Evolutionary conservation across 1,284 basidiomycete genomes (phyloP).

Genomic region (Leucoagaricus sp.): DNA sequence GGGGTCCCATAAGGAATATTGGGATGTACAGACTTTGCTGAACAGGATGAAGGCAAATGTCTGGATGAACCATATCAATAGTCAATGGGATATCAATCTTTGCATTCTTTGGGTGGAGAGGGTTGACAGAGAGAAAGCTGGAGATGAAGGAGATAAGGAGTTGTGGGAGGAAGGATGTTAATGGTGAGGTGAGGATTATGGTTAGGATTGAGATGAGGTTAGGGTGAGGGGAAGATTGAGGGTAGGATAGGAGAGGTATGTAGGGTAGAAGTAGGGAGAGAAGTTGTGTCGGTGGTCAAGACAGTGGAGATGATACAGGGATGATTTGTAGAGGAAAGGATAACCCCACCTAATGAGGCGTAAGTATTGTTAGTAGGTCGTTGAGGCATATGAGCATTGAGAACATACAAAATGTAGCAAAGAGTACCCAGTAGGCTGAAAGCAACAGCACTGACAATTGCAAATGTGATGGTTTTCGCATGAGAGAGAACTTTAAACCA

Average conservation of each 20-base stretch:
- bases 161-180: slow-evolving; percentile 77
- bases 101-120: no score
- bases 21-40: slow-evolving; percentile 98
- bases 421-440: slow-evolving; percentile 66
- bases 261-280: slow-evolving; percentile 95
- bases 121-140: slow-evolving; percentile 65
- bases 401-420: slow-evolving; percentile 76
- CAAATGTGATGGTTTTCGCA: slow-evolving; percentile 66
- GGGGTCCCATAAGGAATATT: slow-evolving; percentile 99
- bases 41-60: slow-evolving; percentile 91
- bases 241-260: slow-evolving; percentile 76
- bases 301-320: slow-evolving; percentile 89
- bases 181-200: slow-evolving; percentile 55
- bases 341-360: slow-evolving; percentile 82
- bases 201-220: slow-evolving; percentile 37
- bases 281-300: slow-evolving; percentile 99
- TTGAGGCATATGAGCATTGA: neutral
- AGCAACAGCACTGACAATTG: slow-evolving; percentile 62
- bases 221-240: slow-evolving; percentile 22
- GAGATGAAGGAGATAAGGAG: slow-evolving; percentile 65
- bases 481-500: slow-evolving; percentile 52
- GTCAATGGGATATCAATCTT: slow-evolving; percentile 51
- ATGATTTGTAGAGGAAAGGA: slow-evolving; percentile 90
- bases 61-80: slow-evolving; percentile 90
- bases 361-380: slow-evolving; percentile 9